phyloP scores from a whole-genome alignment of 2,329 filamentous ascomycete genomes.

The Colletotrichum endophyticum region DNA sequence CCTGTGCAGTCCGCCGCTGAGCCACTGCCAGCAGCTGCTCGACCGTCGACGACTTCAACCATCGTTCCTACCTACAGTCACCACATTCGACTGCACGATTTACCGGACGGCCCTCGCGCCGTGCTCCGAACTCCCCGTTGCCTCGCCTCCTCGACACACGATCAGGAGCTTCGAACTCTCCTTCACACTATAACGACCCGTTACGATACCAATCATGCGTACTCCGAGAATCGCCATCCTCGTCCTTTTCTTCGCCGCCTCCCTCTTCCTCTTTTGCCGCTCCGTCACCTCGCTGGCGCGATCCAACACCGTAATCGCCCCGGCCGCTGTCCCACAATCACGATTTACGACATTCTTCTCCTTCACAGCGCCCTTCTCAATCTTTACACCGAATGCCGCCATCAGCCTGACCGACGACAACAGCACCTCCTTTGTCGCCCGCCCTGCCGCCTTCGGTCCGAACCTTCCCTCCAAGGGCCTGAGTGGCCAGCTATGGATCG shows the following conservation, averaged over 20 bases:
- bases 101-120: not conserved
- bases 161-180: not conserved
- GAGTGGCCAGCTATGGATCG: constrained; percentile 91
- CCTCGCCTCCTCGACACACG: not conserved
- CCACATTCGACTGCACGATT: not conserved
- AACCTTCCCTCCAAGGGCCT: constrained; percentile 75
- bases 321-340: constrained; percentile 35
- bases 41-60: not conserved
- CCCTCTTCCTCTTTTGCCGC: constrained; percentile 61
- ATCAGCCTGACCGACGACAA: constrained; percentile 98
- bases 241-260: constrained; percentile 56
- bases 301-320: constrained; percentile 4
- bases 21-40: constrained; percentile 12
- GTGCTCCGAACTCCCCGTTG: not conserved
- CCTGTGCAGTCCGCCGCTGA: constrained; percentile 13
- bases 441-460: constrained; percentile 92
- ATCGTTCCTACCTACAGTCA: not conserved
- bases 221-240: constrained; percentile 60
- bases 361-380: constrained; percentile 77
- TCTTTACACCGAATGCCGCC: constrained; percentile 94
- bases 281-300: constrained; percentile 47
- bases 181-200: not conserved
- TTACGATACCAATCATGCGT: constrained; percentile 47
- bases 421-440: constrained; percentile 92
- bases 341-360: constrained; percentile 67